phyloP scores from a whole-genome alignment of 345 rosid species.

The Mercurialis annua region DNA sequence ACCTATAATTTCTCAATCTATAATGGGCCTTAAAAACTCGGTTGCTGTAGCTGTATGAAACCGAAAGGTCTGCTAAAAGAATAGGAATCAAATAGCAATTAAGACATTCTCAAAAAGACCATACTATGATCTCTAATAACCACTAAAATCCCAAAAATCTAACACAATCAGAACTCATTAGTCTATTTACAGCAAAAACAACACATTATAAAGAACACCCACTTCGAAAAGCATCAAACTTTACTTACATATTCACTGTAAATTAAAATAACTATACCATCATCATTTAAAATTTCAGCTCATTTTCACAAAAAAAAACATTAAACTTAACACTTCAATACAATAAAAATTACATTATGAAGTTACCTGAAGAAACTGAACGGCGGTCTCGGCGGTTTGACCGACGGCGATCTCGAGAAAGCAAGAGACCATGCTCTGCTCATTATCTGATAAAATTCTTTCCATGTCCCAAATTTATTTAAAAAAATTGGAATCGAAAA shows the following conservation, averaged over 20 bases:
- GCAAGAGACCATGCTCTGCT: conserved; percentile 78
- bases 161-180: not conserved
- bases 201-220: not conserved
- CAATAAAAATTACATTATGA: conserved; percentile 50
- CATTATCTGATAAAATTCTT: conserved; percentile 14
- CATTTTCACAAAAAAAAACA: not conserved
- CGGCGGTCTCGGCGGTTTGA: conserved; percentile 82
- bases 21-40: not conserved
- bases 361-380: conserved; percentile 82
- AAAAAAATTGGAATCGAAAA: conserved; percentile 2
- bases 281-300: not conserved
- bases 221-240: not conserved
- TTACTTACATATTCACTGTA: not conserved
- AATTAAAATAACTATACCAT: not conserved
- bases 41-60: not conserved
- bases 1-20: not conserved
- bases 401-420: conserved; percentile 98
- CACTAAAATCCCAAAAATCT: not conserved
- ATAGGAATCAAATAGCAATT: not conserved
- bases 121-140: not conserved
- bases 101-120: not conserved
- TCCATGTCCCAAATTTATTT: conserved; percentile 16
- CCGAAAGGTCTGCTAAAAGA: not conserved
- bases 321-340: not conserved
- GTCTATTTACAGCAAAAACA: not conserved